phyloP scores from a whole-genome alignment of 2,329 filamentous ascomycete genomes.

The Trichoderma semiorbis region DNA sequence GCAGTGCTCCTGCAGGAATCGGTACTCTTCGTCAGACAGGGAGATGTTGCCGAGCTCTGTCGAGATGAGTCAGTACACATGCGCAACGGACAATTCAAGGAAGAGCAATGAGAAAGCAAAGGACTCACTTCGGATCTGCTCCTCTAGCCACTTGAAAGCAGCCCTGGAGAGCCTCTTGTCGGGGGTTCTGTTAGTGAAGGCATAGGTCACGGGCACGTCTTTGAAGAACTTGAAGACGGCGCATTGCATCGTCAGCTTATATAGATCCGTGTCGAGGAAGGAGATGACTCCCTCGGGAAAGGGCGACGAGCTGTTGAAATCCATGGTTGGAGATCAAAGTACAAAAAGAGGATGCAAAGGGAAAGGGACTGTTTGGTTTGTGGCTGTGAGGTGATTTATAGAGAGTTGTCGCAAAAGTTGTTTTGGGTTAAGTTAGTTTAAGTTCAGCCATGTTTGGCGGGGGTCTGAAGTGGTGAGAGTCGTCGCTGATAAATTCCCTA shows the following conservation, averaged over 20 bases:
- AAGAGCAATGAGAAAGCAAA: neutral
- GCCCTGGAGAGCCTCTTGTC: slow-evolving; percentile 84
- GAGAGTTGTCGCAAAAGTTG: neutral
- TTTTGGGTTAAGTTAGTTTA: slow-evolving; percentile 13
- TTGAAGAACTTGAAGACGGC: slow-evolving; percentile 91
- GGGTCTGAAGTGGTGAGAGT: slow-evolving; percentile 1
- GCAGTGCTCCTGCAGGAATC: slow-evolving; percentile 75
- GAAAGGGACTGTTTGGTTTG: neutral
- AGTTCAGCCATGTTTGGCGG: neutral
- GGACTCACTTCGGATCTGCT: slow-evolving; percentile 73
- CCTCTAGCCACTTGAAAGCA: slow-evolving; percentile 80
- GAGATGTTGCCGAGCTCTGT: slow-evolving; percentile 77
- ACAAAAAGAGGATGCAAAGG: neutral
- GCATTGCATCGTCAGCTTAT: slow-evolving; percentile 99
- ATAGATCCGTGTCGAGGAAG: slow-evolving; percentile 79
- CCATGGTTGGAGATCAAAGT: slow-evolving; percentile 42
- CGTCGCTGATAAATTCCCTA: slow-evolving; percentile 9
- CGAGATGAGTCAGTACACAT: slow-evolving; percentile 26
- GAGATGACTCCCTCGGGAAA: slow-evolving; percentile 76
- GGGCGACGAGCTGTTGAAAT: slow-evolving; percentile 63
- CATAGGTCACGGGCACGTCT: slow-evolving; percentile 77
- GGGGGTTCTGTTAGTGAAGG: slow-evolving; percentile 92
- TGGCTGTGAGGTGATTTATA: neutral
- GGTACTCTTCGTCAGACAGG: slow-evolving; percentile 73
- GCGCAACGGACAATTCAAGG: neutral